These are phyloP conservation scores for Aspergillus cavernicola DNA, from an alignment of 495 filamentous ascomycete species.

Conservation along the genomic window DNA sequence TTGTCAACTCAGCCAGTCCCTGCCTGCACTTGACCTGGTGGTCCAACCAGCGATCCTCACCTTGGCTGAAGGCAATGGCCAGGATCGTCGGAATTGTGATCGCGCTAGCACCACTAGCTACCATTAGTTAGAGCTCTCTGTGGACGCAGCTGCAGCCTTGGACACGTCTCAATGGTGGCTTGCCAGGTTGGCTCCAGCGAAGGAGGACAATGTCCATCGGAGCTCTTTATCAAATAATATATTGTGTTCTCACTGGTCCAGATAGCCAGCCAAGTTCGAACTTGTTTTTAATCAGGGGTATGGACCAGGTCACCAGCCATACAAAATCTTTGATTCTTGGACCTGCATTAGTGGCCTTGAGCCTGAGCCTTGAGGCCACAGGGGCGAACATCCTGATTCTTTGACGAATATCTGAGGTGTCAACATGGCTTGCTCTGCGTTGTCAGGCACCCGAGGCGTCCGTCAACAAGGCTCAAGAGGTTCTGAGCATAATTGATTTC, in stretches of 20 bases:
- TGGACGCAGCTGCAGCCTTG: slow-evolving; percentile 14
- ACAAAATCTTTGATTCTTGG: background rate
- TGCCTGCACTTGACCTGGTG: slow-evolving; percentile 6
- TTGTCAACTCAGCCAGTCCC: slow-evolving; percentile 1
- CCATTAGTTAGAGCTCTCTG: slow-evolving; percentile 13
- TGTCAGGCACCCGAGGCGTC: background rate
- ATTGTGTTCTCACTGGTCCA: slow-evolving; percentile 12
- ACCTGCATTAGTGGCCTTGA: slow-evolving; percentile 7
- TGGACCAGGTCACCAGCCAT: slow-evolving; percentile 1
- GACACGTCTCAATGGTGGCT: slow-evolving; percentile 18
- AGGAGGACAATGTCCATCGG: slow-evolving; percentile 14
- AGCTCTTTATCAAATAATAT: background rate
- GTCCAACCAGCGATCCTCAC: background rate
- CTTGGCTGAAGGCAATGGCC: slow-evolving; percentile 1
- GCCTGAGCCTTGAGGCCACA: background rate
- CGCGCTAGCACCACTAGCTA: slow-evolving; percentile 16
- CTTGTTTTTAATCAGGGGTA: slow-evolving; percentile 13
- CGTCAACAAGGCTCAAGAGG: too few relatives aligned
- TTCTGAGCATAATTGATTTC: background rate
- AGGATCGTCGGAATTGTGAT: slow-evolving; percentile 14
- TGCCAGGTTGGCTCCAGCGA: slow-evolving; percentile 6
- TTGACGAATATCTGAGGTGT: background rate
- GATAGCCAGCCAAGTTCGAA: slow-evolving; percentile 1
- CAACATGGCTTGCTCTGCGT: background rate
- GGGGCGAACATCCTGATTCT: background rate